These are phyloP conservation scores for Fusarium drepaniforme DNA, from an alignment of 2,329 filamentous ascomycete genomes.

Conservation along the genomic window DNA sequence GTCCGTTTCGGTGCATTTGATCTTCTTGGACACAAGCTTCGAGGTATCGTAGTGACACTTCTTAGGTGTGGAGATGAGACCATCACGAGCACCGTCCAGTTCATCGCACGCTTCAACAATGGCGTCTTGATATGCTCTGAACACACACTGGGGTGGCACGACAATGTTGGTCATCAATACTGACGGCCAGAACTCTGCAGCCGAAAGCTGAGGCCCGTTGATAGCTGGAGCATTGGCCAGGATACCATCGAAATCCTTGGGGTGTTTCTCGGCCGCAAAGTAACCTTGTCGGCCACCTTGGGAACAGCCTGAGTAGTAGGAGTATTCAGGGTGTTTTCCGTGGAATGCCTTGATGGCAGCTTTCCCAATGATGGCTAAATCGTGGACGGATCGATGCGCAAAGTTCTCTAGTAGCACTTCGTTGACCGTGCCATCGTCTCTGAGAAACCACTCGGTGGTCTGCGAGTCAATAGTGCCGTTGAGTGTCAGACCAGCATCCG, in stretches of 20 bases:
- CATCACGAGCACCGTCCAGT: background rate
- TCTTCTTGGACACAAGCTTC: background rate
- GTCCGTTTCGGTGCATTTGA: background rate
- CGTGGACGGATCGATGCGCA: background rate
- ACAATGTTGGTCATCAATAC: background rate
- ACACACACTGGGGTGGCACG: background rate
- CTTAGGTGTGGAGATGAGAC: background rate
- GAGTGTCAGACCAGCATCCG: background rate
- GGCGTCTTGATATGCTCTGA: background rate
- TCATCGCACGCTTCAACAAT: background rate
- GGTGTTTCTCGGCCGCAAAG: background rate
- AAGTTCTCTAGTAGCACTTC: background rate
- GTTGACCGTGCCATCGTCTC: background rate
- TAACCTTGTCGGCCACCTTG: background rate
- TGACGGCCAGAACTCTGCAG: background rate
- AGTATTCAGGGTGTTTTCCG: background rate
- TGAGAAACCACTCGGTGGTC: background rate
- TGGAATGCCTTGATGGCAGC: background rate
- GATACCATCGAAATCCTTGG: background rate
- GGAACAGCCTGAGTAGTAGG: background rate
- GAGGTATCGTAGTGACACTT: background rate
- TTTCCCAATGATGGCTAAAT: background rate
- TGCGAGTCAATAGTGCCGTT: background rate
- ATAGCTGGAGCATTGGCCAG: background rate
- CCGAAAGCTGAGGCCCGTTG: background rate